Base-by-base conservation (phyloP, 371 early-diverging fungal genomes). In the Paraphysoderma sedebokerense region DNA sequence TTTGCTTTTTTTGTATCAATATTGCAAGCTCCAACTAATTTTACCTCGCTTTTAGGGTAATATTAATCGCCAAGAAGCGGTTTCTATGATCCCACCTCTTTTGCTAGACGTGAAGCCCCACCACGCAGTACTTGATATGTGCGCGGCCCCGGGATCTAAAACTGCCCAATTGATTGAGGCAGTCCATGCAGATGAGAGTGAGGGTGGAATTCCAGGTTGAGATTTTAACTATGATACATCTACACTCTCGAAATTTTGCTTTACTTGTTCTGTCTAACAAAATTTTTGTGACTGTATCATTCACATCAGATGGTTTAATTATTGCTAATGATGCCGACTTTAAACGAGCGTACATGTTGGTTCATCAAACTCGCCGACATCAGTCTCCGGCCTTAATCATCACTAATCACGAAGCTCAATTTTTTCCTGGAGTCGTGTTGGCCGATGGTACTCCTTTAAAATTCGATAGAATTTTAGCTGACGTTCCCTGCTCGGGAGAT, bases 401-500 rank as follows among this genome's bases (percentile, higher is more conserved):
- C 23, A 96, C 97, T 8, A 91, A 92, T 66, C 95, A 96, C 61
- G 92, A 96, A 47, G 99, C 87, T 27, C 75, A 85, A 42, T 70
- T 74, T 48, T 92, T 97, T 66, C 99, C 99, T 11, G 75, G 71
- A 47, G 66, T 87, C 50, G 58, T 67, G 32, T 51, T 47, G 7
- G 22, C 5, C 15, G n/a, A 34, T 38, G 19, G 23, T 33, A 23
- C 44, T 30, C 55, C 65, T 0, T 64, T 81, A 49, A 74, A 73
- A 57, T 97, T 98, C 71, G 98, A 98, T 57, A 81, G 95, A 49
- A 87, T 99, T 31, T 70, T 98, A 40, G 85, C 86, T 53, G 99
- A 99, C 73, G 99, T 98, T 0, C 98, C 99, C 1, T 96, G 96
- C 77, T 83, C 92, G 51, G 95, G 98, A 44, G 99, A 99, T 63